Base-by-base conservation (phyloP, 2,329 filamentous ascomycete species). In the Mariannaea elegans region DNA sequence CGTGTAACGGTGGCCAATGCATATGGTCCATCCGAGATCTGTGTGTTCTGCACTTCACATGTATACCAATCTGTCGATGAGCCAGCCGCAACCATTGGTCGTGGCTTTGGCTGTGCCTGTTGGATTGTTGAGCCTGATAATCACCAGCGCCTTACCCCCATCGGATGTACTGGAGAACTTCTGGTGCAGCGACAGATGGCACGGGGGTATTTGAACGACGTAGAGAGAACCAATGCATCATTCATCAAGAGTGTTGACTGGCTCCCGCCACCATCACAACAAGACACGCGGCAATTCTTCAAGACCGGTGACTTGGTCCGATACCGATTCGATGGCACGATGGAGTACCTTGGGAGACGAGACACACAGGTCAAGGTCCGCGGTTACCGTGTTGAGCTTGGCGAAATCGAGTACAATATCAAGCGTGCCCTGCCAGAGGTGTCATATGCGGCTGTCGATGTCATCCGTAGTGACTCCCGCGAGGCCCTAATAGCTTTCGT, bases 161-260 rank as follows among this genome's bases (percentile, higher is more conserved):
- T 50, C 38, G 47, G 47, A 4, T 24, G 21, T 12, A 13, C 47
- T 32, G 47, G 36, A 50, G 14, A 7, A 14, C 47, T 49, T 19
- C 18, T 49, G 19, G 19, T 49, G 3, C 31, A 49, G 32, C n/a
- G 46, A 14, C 46, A 31, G 14, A 36, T 49, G 3, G 46, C 46
- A 18, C 31, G 46, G 12, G 46, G 46, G 6, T 49, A 49, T 13
- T 24, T 38, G 8, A 49, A 49, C 13, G 46, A 49, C 18, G 2
- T 9, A 27, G 14, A 13, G 18, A 49, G 32, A 24, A 73, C 71
- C 1, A 69, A n/a, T 47, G 70, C 48, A 47, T 67, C 29, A 67
- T 78, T 69, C 32, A 44, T 85, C 24, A 59, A 51, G 18, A 54
- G 38, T 14, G 34, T 29, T 3, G 23, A 19, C 1, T 21, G 36